These are phyloP conservation scores for Acanthamoeba sp. DNA, from an alignment of 208 protist species.

Conservation along the genomic window DNA sequence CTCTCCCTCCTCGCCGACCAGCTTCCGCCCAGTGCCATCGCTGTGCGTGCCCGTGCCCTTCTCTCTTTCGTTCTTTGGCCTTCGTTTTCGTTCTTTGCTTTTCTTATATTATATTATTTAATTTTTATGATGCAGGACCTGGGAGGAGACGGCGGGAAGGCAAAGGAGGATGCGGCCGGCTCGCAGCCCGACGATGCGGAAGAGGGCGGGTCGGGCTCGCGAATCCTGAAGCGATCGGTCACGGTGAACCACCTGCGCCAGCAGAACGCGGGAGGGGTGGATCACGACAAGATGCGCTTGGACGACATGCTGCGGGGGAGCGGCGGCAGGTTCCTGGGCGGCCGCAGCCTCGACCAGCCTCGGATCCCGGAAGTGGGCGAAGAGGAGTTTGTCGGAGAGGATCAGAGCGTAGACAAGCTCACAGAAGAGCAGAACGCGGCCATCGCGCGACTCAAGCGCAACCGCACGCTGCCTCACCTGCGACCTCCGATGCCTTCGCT, in stretches of 20 bases:
- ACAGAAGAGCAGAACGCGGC: conserved; percentile 39
- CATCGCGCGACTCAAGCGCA: conserved; percentile 12
- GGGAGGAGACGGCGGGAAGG: not conserved
- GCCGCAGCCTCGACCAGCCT: not conserved
- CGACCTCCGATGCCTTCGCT: not conserved
- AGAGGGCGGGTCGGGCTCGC: conserved; percentile 3
- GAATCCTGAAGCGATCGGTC: not conserved
- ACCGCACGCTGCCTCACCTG: conserved; percentile 27
- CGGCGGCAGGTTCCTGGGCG: not conserved
- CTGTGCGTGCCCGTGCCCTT: not conserved
- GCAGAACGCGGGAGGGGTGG: not conserved
- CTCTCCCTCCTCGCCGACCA: conserved; percentile 13
- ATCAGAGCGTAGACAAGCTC: not conserved
- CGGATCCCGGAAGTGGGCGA: not conserved
- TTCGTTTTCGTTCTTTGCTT: not conserved
- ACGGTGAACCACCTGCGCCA: conserved; percentile 45
- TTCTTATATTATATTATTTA: not conserved
- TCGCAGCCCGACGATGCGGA: not conserved
- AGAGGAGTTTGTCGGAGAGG: not conserved
- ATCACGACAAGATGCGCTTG: not conserved
- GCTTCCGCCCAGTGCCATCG: not conserved
- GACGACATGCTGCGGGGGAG: not conserved
- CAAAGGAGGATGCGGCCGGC: not conserved
- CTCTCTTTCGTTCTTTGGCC: conserved; percentile 17
- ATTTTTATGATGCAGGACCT: not conserved